These are phyloP conservation scores for Globisporangium viniferum DNA, from an alignment of 352 stramenopile species.

Conservation along the genomic window DNA sequence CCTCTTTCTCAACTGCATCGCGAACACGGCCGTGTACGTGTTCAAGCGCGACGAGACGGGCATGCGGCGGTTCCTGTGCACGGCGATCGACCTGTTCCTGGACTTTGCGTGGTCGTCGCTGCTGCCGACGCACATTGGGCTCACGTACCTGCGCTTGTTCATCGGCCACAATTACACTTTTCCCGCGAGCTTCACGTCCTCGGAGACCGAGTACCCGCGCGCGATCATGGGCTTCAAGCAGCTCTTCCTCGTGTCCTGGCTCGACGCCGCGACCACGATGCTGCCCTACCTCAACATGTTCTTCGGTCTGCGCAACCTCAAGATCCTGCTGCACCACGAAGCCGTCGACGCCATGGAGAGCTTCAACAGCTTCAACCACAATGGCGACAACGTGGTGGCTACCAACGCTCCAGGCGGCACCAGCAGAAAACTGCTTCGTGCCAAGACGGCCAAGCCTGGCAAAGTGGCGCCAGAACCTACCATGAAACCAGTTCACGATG, in stretches of 20 bases:
- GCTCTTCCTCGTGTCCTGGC: slow-evolving; percentile 28
- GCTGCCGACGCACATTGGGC: slow-evolving; percentile 28
- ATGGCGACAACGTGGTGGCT: too few relatives aligned
- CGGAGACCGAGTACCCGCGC: slow-evolving; percentile 19
- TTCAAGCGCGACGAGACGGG: slow-evolving; percentile 22
- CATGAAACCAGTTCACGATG: not conserved
- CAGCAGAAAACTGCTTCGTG: not conserved
- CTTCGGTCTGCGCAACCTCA: slow-evolving; percentile 22
- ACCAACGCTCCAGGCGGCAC: not conserved
- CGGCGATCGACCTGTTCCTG: slow-evolving; percentile 21
- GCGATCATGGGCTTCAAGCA: slow-evolving; percentile 25
- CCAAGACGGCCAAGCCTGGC: not conserved
- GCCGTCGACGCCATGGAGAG: not conserved
- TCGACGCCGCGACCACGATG: slow-evolving; percentile 20
- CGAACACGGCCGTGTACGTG: slow-evolving; percentile 23
- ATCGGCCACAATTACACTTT: slow-evolving; percentile 20
- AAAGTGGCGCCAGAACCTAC: not conserved
- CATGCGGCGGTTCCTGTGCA: slow-evolving; percentile 24
- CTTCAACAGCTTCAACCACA: not conserved
- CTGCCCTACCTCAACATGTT: slow-evolving; percentile 34
- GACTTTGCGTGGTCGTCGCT: slow-evolving; percentile 31
- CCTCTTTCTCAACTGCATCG: slow-evolving; percentile 26
- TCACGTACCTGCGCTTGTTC: slow-evolving; percentile 22
- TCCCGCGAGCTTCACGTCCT: slow-evolving; percentile 14
- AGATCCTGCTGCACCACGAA: slow-evolving; percentile 22